Evolutionary conservation across 2,329 filamentous ascomycete genomes (phyloP).

Genomic region (Fusarium sarcochroum): DNA sequence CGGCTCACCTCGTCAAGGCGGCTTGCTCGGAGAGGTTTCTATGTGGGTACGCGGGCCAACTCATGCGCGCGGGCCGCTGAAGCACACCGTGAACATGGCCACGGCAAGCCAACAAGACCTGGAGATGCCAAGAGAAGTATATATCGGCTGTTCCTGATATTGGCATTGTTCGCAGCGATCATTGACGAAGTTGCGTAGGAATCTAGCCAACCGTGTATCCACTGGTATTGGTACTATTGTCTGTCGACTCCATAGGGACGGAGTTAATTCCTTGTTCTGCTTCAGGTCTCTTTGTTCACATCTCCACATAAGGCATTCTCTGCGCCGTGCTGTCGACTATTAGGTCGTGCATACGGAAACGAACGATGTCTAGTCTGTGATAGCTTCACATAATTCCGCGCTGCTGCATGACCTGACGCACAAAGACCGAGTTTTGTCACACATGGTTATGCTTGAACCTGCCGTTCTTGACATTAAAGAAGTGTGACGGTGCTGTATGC

Average conservation of each 20-base stretch:
- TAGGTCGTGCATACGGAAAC: constrained; percentile 30
- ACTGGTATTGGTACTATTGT: constrained; percentile 26
- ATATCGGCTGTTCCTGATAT: constrained; percentile 41
- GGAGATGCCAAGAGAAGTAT: constrained; percentile 15
- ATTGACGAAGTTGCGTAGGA: constrained; percentile 11
- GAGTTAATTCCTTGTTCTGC: constrained; percentile 26
- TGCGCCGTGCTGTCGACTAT: constrained; percentile 17
- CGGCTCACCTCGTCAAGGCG: constrained; percentile 18
- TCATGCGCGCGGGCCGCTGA: constrained; percentile 43
- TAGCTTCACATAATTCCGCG: constrained; percentile 39
- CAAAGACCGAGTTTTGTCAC: constrained; percentile 35
- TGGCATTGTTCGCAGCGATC: constrained; percentile 32
- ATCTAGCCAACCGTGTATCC: constrained; percentile 34
- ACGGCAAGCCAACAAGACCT: constrained; percentile 38
- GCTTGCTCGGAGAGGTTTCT: constrained; percentile 20
- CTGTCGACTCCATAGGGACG: constrained; percentile 32
- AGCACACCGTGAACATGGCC: constrained; percentile 36
- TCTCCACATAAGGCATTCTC: constrained; percentile 28
- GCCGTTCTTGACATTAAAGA: constrained; percentile 25
- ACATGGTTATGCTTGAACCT: constrained; percentile 40
- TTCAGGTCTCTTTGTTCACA: constrained; percentile 21
- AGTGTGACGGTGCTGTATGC: constrained; percentile 30
- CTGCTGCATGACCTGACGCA: constrained; percentile 44
- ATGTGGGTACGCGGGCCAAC: constrained; percentile 40
- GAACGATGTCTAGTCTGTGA: constrained; percentile 31